These are phyloP conservation scores for Dendrostoma leiphaemia DNA, from an alignment of 2,329 filamentous ascomycete genomes.

Conservation along the genomic window DNA sequence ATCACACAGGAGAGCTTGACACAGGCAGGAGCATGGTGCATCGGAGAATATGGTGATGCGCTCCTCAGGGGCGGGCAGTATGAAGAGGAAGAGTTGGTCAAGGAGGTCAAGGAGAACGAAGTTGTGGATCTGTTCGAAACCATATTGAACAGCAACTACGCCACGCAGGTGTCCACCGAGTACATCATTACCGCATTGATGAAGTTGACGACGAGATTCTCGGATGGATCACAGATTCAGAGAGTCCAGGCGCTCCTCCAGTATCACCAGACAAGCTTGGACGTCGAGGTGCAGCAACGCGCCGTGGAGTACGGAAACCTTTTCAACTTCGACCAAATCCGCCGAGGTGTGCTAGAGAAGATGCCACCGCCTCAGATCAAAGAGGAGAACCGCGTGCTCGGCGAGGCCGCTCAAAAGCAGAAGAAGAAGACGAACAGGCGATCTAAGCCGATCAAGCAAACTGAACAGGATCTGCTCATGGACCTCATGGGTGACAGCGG, in stretches of 20 bases:
- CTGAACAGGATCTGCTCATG: slow-evolving; percentile 86
- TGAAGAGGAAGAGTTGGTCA: slow-evolving; percentile 87
- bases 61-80: slow-evolving; percentile 87
- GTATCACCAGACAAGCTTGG: slow-evolving; percentile 78
- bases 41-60: slow-evolving; percentile 93
- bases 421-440: slow-evolving; percentile 70
- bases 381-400: slow-evolving; percentile 88
- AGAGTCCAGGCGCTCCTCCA: slow-evolving; percentile 77
- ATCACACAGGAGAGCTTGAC: slow-evolving; percentile 97
- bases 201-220: slow-evolving; percentile 88
- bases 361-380: slow-evolving; percentile 98
- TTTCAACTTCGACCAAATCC: slow-evolving; percentile 86
- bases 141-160: slow-evolving; percentile 93
- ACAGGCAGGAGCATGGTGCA: slow-evolving; percentile 92
- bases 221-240: slow-evolving; percentile 81
- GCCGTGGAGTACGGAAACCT: slow-evolving; percentile 94
- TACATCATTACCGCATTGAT: slow-evolving; percentile 95
- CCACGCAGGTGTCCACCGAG: slow-evolving; percentile 85
- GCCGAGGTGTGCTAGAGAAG: slow-evolving; percentile 87
- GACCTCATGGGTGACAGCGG: slow-evolving; percentile 83
- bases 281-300: slow-evolving; percentile 94
- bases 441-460: slow-evolving; percentile 75
- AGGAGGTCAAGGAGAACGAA: slow-evolving; percentile 79
- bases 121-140: slow-evolving; percentile 89
- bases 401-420: slow-evolving; percentile 66